Evolutionary conservation across 1,284 basidiomycete genomes (phyloP).

Genomic region (Cryptococcus floricola): DNA sequence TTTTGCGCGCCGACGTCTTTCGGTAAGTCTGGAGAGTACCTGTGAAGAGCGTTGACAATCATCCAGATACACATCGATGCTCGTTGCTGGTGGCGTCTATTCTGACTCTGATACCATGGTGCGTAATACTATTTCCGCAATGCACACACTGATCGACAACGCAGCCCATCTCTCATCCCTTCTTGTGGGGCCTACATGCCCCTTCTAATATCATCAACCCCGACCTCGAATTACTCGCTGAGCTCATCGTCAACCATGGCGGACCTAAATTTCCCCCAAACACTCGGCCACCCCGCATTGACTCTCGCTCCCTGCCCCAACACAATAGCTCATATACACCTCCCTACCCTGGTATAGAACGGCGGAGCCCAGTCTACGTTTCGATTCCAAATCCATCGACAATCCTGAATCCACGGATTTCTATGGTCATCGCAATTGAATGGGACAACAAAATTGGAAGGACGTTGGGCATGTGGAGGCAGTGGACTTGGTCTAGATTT

Average conservation of each 20-base stretch:
- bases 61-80: constrained; percentile 29
- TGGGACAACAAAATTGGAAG: constrained; percentile 26
- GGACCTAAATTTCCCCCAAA: constrained; percentile 4
- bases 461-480: constrained; percentile 11
- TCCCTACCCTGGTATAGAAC: constrained; percentile 1
- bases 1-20: constrained; percentile 31
- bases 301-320: not conserved
- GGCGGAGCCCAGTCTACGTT: constrained; percentile 4
- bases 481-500: constrained; percentile 12
- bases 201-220: constrained; percentile 16
- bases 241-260: constrained; percentile 1
- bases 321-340: constrained; percentile 3
- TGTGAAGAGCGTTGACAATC: not conserved
- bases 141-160: not conserved
- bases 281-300: not conserved
- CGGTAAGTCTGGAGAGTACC: constrained; percentile 14
- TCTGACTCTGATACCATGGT: constrained; percentile 39
- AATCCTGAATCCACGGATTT: constrained; percentile 30
- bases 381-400: constrained; percentile 4
- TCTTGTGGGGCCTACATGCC: constrained; percentile 30
- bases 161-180: constrained; percentile 35
- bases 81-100: constrained; percentile 37
- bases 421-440: constrained; percentile 30
- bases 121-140: not conserved
- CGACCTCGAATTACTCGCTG: constrained; percentile 18